Evolutionary conservation across 2,329 filamentous ascomycete genomes (phyloP).

Genomic region (Aspergillus glaucus): DNA sequence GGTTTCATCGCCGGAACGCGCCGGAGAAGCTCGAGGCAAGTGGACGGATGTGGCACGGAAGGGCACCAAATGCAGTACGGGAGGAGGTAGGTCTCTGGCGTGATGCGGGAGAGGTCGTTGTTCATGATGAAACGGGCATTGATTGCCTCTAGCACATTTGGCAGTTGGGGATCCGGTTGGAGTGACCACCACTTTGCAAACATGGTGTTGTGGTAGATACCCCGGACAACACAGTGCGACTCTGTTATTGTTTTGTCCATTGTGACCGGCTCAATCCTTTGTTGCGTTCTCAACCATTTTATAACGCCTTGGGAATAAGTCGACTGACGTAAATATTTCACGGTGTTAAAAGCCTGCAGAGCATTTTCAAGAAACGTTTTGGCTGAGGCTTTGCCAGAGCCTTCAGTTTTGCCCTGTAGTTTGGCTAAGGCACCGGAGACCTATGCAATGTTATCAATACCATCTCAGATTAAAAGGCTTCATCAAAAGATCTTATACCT

Average conservation of each 20-base stretch:
- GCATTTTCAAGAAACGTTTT: too few species aligned
- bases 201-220: slow-evolving; percentile 16
- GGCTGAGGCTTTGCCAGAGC: too few species aligned
- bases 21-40: neutral
- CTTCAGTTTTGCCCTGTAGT: too few species aligned
- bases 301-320: too few species aligned
- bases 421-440: too few species aligned
- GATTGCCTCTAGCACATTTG: neutral
- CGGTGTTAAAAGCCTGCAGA: too few species aligned
- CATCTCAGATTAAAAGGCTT: too few species aligned
- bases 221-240: slow-evolving; percentile 11
- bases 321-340: too few species aligned
- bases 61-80: neutral
- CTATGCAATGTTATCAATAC: too few species aligned
- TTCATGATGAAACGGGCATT: neutral
- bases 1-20: neutral
- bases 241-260: neutral
- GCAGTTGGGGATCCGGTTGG: neutral
- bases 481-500: too few species aligned
- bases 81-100: neutral
- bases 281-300: too few species aligned
- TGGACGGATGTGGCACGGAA: neutral
- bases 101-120: neutral
- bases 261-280: too few species aligned
- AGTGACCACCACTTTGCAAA: slow-evolving; percentile 17